A percentile compares a stretch with the other conserved stretches of the same genome.
Conservation (phyloP, 2,329 filamentous ascomycete genomes). For the Penicillium sp. region DNA sequence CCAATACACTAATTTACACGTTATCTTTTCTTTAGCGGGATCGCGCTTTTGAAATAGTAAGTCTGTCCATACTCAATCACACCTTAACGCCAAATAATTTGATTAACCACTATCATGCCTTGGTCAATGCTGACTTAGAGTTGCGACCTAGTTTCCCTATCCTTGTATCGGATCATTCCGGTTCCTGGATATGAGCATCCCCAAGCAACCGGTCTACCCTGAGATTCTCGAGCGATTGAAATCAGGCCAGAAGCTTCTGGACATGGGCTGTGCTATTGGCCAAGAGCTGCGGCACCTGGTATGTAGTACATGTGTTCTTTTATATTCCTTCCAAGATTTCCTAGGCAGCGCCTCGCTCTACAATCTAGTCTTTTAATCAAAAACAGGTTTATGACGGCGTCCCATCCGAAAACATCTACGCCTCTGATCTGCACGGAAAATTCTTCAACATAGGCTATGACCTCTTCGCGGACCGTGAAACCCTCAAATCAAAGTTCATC, state of each 20-base stretch:
- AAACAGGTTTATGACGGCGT: slow-evolving; percentile 48
- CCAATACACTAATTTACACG: not conserved
- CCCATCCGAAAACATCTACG: slow-evolving; percentile 50
- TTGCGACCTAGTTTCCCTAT: slow-evolving; percentile 20
- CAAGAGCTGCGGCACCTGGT: slow-evolving; percentile 26
- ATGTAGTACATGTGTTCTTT: not conserved
- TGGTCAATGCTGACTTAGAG: not conserved
- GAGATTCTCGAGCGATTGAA: slow-evolving; percentile 23
- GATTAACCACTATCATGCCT: not conserved
- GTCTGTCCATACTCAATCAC: not conserved
- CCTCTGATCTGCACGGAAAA: slow-evolving; percentile 50
- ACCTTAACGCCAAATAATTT: no score
- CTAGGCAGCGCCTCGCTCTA: not conserved
- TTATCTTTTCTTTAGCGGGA: slow-evolving; percentile 13
- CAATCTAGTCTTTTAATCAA: not conserved
- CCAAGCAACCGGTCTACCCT: slow-evolving; percentile 18
- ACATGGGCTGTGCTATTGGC: slow-evolving; percentile 25
- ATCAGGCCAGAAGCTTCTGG: slow-evolving; percentile 21
- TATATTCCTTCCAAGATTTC: not conserved
- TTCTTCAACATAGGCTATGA: slow-evolving; percentile 63
- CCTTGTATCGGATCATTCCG: slow-evolving; percentile 25
- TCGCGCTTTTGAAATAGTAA: slow-evolving; percentile 19
- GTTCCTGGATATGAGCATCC: slow-evolving; percentile 24
- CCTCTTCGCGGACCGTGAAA: slow-evolving; percentile 59
- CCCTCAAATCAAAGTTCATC: slow-evolving; percentile 30